A percentile compares a stretch with the other conserved stretches of the same genome.
phyloP scores from a whole-genome alignment of 108 stramenopile species.

The Pseudonitzschia pungens region DNA sequence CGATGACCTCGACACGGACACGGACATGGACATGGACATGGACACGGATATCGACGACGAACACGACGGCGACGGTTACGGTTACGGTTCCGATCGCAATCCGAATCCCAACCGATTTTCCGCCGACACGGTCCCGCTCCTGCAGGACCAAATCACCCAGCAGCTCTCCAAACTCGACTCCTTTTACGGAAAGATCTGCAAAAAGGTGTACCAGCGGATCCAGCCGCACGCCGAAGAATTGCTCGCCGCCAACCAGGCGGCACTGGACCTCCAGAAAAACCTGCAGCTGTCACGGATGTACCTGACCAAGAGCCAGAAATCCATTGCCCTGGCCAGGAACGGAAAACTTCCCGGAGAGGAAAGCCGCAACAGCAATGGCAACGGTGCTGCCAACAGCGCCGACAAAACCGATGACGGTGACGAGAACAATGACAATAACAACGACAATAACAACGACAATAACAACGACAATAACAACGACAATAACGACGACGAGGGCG shows the following conservation, averaged over 20 bases:
- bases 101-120: background rate
- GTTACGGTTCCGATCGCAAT: no score
- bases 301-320: constrained; percentile 14
- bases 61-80: background rate
- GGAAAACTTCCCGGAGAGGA: constrained; percentile 1
- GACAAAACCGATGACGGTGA: no score
- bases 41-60: background rate
- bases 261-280: constrained; percentile 35
- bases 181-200: constrained; percentile 21
- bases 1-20: background rate
- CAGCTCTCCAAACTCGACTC: constrained; percentile 40
- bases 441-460: background rate
- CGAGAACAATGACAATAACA: no score
- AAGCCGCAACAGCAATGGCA: no score
- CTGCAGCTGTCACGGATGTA: constrained; percentile 46
- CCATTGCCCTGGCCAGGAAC: constrained; percentile 21
- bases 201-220: constrained; percentile 30
- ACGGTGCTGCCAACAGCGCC: no score
- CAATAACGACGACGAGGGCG: constrained; percentile 13
- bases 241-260: constrained; percentile 30
- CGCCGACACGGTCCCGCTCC: constrained; percentile 24
- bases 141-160: constrained; percentile 42
- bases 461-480: background rate
- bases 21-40: background rate
- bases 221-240: constrained; percentile 36